These are phyloP conservation scores for Rauvolfia tetraphylla DNA, from an alignment of 257 asterid genomes.

Conservation along the genomic window DNA sequence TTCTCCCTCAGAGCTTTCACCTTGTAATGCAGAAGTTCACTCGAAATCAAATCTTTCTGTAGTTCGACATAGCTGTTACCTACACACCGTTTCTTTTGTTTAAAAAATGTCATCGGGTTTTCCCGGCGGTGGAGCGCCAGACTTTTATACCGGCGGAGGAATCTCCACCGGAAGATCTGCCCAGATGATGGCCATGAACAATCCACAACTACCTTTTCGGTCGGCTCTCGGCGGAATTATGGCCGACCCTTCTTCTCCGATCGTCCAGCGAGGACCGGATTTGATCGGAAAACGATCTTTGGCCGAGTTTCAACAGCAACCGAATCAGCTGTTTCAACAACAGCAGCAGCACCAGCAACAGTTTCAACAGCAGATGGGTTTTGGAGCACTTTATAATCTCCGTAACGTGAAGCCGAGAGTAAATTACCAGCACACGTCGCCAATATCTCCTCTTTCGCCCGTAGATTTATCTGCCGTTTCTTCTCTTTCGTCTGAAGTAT, in stretches of 20 bases:
- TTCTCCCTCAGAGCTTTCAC: conserved; percentile 17
- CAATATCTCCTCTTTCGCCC: conserved; percentile 53
- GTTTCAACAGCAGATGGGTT: conserved; percentile 38
- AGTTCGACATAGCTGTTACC: conserved; percentile 9
- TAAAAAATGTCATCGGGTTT: conserved; percentile 53
- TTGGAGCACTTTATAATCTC: conserved; percentile 44
- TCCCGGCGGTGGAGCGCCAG: conserved; percentile 58
- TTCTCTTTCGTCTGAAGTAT: conserved; percentile 25
- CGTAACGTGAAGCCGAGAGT: conserved; percentile 67
- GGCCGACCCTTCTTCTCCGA: conserved; percentile 50
- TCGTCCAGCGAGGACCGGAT: conserved; percentile 41
- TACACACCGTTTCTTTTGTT: too few species aligned
- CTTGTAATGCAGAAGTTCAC: conserved; percentile 33
- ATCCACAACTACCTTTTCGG: conserved; percentile 40
- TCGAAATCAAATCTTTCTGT: conserved; percentile 18
- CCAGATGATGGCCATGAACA: conserved; percentile 31
- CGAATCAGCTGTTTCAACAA: conserved; percentile 33
- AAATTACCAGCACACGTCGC: conserved; percentile 47
- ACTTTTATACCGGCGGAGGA: conserved; percentile 47
- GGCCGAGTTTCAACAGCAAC: conserved; percentile 56
- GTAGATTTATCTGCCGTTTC: conserved; percentile 47
- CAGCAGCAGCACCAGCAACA: conserved; percentile 42
- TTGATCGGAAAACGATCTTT: conserved; percentile 63
- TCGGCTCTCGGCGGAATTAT: conserved; percentile 54
- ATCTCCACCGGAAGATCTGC: conserved; percentile 32